These are phyloP conservation scores for Lyophyllum atratum DNA, from an alignment of 768 basidiomycete species.

Conservation along the genomic window DNA sequence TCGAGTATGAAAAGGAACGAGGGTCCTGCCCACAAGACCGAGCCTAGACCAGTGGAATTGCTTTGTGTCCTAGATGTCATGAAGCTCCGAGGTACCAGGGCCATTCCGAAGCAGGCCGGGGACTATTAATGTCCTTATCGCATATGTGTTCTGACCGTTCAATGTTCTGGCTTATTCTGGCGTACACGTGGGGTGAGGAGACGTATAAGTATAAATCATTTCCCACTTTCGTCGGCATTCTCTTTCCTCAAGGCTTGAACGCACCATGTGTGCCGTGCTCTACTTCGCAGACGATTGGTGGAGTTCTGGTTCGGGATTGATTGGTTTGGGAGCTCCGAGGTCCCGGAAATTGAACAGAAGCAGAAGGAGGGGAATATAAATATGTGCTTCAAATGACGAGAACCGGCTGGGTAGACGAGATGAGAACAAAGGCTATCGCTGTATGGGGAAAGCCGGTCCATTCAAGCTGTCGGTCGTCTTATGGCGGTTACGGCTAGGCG, in stretches of 20 bases:
- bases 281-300: neutral
- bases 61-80: neutral
- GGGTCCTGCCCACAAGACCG: neutral
- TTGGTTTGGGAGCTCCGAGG: neutral
- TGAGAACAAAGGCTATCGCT: neutral
- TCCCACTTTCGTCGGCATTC: neutral
- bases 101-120: neutral
- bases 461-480: neutral
- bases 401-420: neutral
- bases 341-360: neutral
- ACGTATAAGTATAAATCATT: neutral
- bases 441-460: neutral
- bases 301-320: neutral
- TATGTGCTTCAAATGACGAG: neutral
- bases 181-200: constrained; percentile 1
- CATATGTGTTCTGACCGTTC: neutral
- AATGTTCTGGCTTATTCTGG: too few relatives aligned
- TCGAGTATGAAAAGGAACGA: neutral
- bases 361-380: neutral
- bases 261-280: neutral
- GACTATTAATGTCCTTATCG: neutral
- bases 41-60: too few relatives aligned
- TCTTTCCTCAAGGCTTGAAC: neutral
- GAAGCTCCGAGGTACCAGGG: neutral
- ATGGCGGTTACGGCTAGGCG: neutral